Conservation (phyloP, 768 basidiomycete genomes). For the Cantharellus anzutake region DNA sequence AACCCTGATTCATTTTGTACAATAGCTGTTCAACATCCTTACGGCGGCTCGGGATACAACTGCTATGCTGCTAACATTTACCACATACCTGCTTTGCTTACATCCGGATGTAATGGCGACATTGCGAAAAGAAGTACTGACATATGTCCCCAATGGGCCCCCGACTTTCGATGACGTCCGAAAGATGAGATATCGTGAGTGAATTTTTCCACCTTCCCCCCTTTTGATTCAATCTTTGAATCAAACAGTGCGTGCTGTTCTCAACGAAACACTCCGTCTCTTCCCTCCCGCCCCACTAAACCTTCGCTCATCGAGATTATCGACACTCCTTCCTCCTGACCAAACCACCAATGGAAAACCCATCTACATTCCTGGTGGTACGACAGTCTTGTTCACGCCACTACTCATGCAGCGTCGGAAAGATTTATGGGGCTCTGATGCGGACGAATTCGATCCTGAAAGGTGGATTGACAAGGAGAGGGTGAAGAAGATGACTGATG, state of each 20-base stretch:
- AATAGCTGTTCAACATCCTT: constrained; percentile 11
- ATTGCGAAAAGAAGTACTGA: constrained; percentile 11
- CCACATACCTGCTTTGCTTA: constrained; percentile 14
- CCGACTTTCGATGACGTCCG: constrained; percentile 12
- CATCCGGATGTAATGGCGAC: constrained; percentile 11
- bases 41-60: constrained; percentile 18
- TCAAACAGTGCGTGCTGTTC: constrained; percentile 16
- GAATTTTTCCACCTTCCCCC: neutral
- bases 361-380: constrained; percentile 6
- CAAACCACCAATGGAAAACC: neutral
- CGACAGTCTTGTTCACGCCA: neutral
- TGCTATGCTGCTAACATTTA: constrained; percentile 14
- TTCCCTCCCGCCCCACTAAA: constrained; percentile 17
- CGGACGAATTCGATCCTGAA: constrained; percentile 16
- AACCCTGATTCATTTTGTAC: too few species aligned
- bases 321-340: neutral
- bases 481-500: neutral
- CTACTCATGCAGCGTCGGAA: constrained; percentile 14
- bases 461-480: constrained; percentile 15
- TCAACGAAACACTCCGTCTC: constrained; percentile 18
- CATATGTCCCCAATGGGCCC: neutral
- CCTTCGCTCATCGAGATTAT: neutral
- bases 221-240: neutral
- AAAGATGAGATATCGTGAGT: constrained; percentile 11
- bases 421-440: constrained; percentile 18